Base-by-base conservation (phyloP, 352 stramenopile species). In the Globisporangium uncinulatum region DNA sequence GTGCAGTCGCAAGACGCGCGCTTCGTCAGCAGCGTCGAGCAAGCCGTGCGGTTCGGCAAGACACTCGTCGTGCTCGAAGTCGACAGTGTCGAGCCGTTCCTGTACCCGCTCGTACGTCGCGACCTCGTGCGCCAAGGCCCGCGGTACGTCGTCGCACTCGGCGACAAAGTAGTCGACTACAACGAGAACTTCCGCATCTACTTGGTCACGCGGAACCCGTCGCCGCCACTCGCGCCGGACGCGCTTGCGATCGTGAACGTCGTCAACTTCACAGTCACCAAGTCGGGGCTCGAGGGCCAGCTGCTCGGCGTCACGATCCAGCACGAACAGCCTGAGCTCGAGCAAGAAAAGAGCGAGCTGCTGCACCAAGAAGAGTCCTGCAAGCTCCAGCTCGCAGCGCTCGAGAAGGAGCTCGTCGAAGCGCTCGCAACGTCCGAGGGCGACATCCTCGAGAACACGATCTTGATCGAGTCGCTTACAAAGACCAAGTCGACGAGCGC, bases 231-330 rank as follows among this genome's bases (percentile, higher is more conserved):
- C 2, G 79, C 87, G 1, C 95, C 95, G 0, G 87, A 98, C 50
- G 89, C 89, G 0, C 68, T 83, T 0, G 87, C 91, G 15, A 87
- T 98, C 32, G 84, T 98, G 10, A 96, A 89, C 21, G 80, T 95
- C 0, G 82, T 98, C 49, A 98, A 98, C 72, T 98, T 98, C 57
- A 98, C 92, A 0, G 92, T 98, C 34, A 98, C 95, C 0, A 92
- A 92, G 47, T 96, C 73, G 8, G 93, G 94, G 1, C 66, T 98
- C 0, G 92, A 98, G 61, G 92, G 89, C 7, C 94, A 98, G 59
- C 66, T 98, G 15, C 73, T 98, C 34, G 90, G 88, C 7, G 82
- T 97, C 6, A 97, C 94, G 6, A 96, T 98, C 44, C 87, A 98
- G 49, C 79, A 98, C 50, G 94, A 98, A 45, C 86, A 97, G 45